A percentile compares a stretch with the other conserved stretches of the same genome.
These are phyloP conservation scores for Gossypium lobatum DNA, from an alignment of 441 rosid species.

Conservation along the genomic window DNA sequence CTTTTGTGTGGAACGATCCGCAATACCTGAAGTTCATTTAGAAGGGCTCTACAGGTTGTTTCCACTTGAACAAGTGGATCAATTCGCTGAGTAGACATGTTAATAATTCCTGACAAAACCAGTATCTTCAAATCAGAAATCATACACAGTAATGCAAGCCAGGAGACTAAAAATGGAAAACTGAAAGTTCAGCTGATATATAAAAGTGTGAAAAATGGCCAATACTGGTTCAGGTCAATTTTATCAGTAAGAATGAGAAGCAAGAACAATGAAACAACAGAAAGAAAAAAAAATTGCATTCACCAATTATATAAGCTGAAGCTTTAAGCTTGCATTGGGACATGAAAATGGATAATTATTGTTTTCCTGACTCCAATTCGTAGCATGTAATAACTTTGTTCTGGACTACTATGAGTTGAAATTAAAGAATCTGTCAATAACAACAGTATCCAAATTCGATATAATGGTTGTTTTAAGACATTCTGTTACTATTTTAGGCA, in stretches of 20 bases:
- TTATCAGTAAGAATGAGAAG: background rate
- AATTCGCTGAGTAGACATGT: conserved; percentile 39
- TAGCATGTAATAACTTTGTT: background rate
- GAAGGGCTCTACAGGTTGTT: conserved; percentile 72
- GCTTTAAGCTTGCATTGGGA: background rate
- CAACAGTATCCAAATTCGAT: background rate
- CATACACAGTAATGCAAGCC: background rate
- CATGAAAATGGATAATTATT: background rate
- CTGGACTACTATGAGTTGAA: background rate
- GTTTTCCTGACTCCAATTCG: background rate
- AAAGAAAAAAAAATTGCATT: background rate
- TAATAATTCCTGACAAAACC: conserved; percentile 20
- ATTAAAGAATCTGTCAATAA: background rate
- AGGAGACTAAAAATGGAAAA: background rate
- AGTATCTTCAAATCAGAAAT: background rate
- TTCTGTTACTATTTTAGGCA: background rate
- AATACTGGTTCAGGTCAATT: background rate
- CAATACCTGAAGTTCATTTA: conserved; percentile 50
- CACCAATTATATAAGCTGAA: background rate
- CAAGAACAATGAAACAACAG: background rate
- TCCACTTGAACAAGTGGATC: conserved; percentile 55
- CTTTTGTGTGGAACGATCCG: background rate
- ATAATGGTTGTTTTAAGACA: background rate
- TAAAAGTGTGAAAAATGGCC: background rate
- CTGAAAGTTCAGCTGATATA: background rate